phyloP scores from a whole-genome alignment of 768 basidiomycete species.

The Leccinum variicolor region DNA sequence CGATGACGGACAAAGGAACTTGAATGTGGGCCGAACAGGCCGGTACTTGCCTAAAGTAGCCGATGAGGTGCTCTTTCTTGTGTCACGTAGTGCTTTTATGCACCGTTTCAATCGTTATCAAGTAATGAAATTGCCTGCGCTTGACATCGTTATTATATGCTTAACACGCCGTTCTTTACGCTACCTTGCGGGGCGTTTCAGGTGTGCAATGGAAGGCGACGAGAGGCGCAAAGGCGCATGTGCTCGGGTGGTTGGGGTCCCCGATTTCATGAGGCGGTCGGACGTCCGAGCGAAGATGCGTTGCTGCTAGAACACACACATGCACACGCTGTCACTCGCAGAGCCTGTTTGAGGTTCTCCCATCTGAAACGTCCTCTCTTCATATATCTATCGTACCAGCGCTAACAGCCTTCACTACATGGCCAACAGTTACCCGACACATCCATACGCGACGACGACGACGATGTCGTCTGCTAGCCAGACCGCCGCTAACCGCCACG shows the following conservation, averaged over 20 bases:
- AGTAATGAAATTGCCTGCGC: neutral
- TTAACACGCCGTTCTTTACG: slow-evolving; percentile 2
- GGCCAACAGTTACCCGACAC: slow-evolving; percentile 25
- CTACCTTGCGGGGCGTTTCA: neutral
- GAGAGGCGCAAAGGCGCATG: neutral
- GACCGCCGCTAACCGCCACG: slow-evolving; percentile 4
- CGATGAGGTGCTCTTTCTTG: neutral
- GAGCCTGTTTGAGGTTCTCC: slow-evolving; percentile 13
- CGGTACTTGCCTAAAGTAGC: neutral
- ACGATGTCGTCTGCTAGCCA: slow-evolving; percentile 15
- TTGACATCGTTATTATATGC: neutral
- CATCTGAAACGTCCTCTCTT: slow-evolving; percentile 20
- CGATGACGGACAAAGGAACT: slow-evolving; percentile 4
- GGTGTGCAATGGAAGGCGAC: neutral
- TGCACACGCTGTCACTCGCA: slow-evolving; percentile 17
- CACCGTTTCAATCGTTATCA: neutral
- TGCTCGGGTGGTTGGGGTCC: slow-evolving; percentile 26
- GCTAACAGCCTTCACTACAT: slow-evolving; percentile 6
- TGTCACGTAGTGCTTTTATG: neutral
- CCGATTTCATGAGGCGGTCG: neutral
- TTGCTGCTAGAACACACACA: neutral
- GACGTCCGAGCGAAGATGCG: neutral
- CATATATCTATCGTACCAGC: slow-evolving; percentile 2
- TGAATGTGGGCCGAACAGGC: neutral
- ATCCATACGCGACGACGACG: slow-evolving; percentile 25